These are phyloP conservation scores for Blastobotrys persicus DNA, from an alignment of 1,139 yeast species.

Conservation along the genomic window DNA sequence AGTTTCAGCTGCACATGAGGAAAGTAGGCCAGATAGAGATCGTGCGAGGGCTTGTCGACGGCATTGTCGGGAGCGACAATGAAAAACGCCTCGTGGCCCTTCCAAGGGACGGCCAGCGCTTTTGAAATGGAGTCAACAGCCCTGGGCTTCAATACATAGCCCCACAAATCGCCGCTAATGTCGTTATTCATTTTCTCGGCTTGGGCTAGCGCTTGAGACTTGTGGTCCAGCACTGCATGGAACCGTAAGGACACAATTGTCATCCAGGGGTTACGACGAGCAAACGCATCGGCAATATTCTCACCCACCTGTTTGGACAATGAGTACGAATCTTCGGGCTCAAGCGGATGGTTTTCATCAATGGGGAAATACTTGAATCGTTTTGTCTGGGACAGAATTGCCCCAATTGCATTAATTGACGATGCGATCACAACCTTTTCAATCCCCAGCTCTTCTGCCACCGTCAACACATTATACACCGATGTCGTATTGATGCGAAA, in stretches of 20 bases:
- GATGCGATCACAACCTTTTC: not conserved
- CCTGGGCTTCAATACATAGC: not conserved
- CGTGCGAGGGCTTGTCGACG: not conserved
- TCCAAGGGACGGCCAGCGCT: constrained; percentile 6
- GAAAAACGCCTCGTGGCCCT: constrained; percentile 3
- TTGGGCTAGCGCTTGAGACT: not conserved
- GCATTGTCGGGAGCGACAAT: constrained; percentile 5
- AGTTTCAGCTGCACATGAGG: not conserved
- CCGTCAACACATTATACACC: constrained; percentile 2
- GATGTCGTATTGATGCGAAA: constrained; percentile 5
- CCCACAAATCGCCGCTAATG: constrained; percentile 5
- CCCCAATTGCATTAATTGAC: constrained; percentile 3
- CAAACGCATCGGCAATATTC: constrained; percentile 6
- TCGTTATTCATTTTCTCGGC: not conserved
- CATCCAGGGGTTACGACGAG: constrained; percentile 4
- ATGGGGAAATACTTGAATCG: constrained; percentile 1
- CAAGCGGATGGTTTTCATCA: constrained; percentile 4
- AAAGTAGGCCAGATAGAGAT: not conserved
- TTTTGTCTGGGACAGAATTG: not conserved
- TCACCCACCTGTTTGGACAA: constrained; percentile 6
- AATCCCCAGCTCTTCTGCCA: constrained; percentile 2
- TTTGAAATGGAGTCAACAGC: not conserved
- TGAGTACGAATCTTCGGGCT: constrained; percentile 6
- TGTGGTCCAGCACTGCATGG: constrained; percentile 3
- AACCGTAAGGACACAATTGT: constrained; percentile 1